Evolutionary conservation across 805 yeast species (phyloP), one percentile per base, ranked within the genome.

Genomic region (Ogataea philodendri): DNA sequence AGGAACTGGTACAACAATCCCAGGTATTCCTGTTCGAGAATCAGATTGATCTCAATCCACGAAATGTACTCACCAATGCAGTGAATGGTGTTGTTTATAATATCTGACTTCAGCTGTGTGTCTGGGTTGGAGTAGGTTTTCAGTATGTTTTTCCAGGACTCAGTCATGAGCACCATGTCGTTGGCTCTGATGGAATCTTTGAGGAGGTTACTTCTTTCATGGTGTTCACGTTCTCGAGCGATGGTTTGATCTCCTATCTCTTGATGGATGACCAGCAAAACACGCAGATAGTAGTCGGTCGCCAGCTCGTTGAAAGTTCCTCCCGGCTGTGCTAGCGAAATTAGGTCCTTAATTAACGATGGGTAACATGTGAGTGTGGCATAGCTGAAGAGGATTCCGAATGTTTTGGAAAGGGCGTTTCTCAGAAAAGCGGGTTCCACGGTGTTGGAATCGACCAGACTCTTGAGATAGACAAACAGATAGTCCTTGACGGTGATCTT

Each of bases 231-330:
- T 13, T 82, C 76, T 50, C 95, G 75, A 20, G 78, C 63, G 45
- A 88, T 83, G 47, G 89, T 72, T 55, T 84, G 93, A 58, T 93
- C 98, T 21, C 95, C 98, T 48, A 93, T 87, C 61, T 89, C 96
- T 18, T 81, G 80, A 58, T 93, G 97, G 42, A 93, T 77, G 19
- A 83, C 75, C 26, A 78, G 60, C 41, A 88, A 65, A 6, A 87
- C 73, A 53, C 96, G 74, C 23, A 82, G 60, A 58, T 83, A 88
- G 59, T 84, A 76, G 54, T 89, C 97, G 8, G 71, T 56, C 47
- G 73, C 75, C 34, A 75, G 44, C 41, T 57, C 55, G 51, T 67
- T 57, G 50, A 66, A 62, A 3, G 62, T 41, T 9, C 52, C 35
- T 23, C 52, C 33, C 5, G 35, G n/a, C 30, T 49, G 54, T n/a